Percentiles rank a stretch among this genome's conserved stretches.
Conservation (phyloP, 2,329 filamentous ascomycete genomes). For the Colletotrichum godetiae region DNA sequence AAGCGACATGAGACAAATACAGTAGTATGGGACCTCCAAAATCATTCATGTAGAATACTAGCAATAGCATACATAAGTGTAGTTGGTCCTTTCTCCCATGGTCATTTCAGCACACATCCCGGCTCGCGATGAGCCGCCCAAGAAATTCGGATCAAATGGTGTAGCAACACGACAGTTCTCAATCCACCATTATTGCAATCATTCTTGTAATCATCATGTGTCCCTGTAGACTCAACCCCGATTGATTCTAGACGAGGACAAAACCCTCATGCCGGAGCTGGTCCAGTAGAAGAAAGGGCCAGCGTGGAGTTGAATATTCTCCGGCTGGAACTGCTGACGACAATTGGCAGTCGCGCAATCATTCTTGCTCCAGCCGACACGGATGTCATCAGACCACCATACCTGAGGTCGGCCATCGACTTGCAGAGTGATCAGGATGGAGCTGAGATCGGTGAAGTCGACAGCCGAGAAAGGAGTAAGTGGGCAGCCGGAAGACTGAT, state of each 20-base stretch:
- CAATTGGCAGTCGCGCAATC: constrained; percentile 51
- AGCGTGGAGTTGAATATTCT: neutral
- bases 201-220: neutral
- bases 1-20: neutral
- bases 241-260: constrained; percentile 24
- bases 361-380: constrained; percentile 54
- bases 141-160: constrained; percentile 29
- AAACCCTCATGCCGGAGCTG: constrained; percentile 1
- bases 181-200: neutral
- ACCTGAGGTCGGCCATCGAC: constrained; percentile 50
- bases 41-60: constrained; percentile 31
- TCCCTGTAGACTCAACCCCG: neutral
- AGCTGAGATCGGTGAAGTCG: constrained; percentile 52
- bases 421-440: constrained; percentile 50
- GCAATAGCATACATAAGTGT: constrained; percentile 31
- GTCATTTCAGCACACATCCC: constrained; percentile 25
- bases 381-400: constrained; percentile 56
- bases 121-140: constrained; percentile 22
- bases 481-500: constrained; percentile 47
- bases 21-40: constrained; percentile 25
- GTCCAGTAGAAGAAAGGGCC: constrained; percentile 27
- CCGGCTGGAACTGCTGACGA: constrained; percentile 37
- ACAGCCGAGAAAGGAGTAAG: constrained; percentile 50
- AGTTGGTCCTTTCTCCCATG: constrained; percentile 30
- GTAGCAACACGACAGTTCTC: constrained; percentile 5